These are phyloP conservation scores for Nelumbo lutea DNA, from an alignment of 164 flowering plant species.

Conservation along the genomic window DNA sequence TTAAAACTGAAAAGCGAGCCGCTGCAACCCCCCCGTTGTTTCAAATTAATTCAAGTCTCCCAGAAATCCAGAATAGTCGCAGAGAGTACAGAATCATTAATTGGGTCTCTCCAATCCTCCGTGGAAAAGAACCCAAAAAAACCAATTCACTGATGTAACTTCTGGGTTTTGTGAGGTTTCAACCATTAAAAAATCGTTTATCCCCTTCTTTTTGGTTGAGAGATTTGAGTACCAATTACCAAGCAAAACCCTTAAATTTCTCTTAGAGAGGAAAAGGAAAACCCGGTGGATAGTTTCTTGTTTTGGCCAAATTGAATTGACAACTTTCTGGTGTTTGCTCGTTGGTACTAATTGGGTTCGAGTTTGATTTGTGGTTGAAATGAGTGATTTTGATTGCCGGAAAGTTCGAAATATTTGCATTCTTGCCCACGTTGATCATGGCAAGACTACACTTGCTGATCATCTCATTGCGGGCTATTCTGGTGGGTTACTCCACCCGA, in stretches of 20 bases:
- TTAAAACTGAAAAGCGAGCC: no score
- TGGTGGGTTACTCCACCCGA: constrained; percentile 72
- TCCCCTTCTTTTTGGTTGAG: background rate
- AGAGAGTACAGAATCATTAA: background rate
- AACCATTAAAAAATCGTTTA: background rate
- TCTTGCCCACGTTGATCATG: constrained; percentile 94
- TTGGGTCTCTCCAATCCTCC: constrained; percentile 17
- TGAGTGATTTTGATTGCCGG: constrained; percentile 34
- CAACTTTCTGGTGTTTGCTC: background rate
- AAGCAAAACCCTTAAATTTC: no score
- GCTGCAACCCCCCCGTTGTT: no score
- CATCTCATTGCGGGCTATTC: constrained; percentile 66
- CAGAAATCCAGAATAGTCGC: background rate
- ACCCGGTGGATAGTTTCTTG: background rate
- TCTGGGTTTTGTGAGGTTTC: background rate
- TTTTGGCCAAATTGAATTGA: background rate
- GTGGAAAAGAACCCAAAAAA: constrained; percentile 21
- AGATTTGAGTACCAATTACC: no score
- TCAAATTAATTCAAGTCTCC: background rate
- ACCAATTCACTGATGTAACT: background rate
- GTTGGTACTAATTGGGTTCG: background rate
- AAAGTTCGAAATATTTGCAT: constrained; percentile 79
- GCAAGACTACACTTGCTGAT: constrained; percentile 90
- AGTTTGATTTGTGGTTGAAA: background rate
- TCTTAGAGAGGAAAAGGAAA: no score